Evolutionary conservation across 805 yeast species (phyloP).

Genomic region (Soucietia sequanensis): DNA sequence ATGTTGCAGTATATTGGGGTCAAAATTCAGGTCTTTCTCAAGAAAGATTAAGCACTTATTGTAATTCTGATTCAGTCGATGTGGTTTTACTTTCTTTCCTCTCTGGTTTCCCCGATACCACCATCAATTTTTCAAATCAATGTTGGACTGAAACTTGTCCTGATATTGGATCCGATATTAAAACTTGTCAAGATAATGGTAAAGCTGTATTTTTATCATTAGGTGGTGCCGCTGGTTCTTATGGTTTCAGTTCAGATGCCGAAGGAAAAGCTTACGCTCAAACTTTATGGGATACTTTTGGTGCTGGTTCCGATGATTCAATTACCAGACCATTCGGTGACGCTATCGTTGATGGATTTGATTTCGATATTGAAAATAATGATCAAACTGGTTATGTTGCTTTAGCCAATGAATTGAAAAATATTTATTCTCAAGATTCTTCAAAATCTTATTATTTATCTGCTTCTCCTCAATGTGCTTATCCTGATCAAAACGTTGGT

Average conservation of each 20-base stretch:
- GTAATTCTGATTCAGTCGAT: slow-evolving; percentile 65
- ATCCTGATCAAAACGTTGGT: slow-evolving; percentile 38
- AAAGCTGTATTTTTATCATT: slow-evolving; percentile 72
- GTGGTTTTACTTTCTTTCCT: slow-evolving; percentile 69
- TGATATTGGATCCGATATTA: slow-evolving; percentile 54
- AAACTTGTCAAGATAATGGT: slow-evolving; percentile 70
- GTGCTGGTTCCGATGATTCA: slow-evolving; percentile 21
- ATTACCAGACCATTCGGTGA: slow-evolving; percentile 59
- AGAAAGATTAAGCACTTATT: slow-evolving; percentile 44
- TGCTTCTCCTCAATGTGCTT: slow-evolving; percentile 42
- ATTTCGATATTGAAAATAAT: slow-evolving; percentile 67
- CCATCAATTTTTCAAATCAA: slow-evolving; percentile 19
- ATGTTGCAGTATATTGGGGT: slow-evolving; percentile 31
- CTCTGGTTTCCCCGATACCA: slow-evolving; percentile 47
- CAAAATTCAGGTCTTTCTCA: slow-evolving; percentile 20
- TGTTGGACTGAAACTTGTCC: slow-evolving; percentile 21
- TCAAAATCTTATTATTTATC: slow-evolving; percentile 29
- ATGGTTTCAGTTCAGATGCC: slow-evolving; percentile 50
- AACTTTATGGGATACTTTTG: slow-evolving; percentile 35
- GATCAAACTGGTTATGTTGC: slow-evolving; percentile 64
- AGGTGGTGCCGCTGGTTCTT: slow-evolving; percentile 41
- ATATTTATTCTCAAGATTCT: slow-evolving; percentile 19
- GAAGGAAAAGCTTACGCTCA: slow-evolving; percentile 56
- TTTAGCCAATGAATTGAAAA: slow-evolving; percentile 36
- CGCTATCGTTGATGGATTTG: slow-evolving; percentile 81